phyloP scores from a whole-genome alignment of 1,284 basidiomycete species.

The Exobasidium rhododendri region DNA sequence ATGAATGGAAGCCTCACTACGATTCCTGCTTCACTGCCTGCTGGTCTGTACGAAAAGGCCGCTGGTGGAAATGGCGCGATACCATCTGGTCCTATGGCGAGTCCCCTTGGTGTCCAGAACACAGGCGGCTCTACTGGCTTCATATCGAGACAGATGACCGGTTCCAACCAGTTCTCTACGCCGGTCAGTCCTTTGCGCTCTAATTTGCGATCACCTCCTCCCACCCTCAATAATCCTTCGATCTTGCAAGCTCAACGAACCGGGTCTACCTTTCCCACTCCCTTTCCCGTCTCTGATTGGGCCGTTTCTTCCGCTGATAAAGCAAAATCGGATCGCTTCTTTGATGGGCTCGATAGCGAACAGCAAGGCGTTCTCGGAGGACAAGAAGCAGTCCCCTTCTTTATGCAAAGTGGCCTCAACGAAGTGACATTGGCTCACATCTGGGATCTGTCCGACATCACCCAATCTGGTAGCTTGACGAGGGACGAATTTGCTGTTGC shows the following conservation, averaged over 20 bases:
- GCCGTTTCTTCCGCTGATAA: conserved; percentile 82
- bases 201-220: conserved; percentile 7
- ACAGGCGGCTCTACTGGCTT: conserved; percentile 35
- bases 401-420: conserved; percentile 84
- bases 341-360: conserved; percentile 74
- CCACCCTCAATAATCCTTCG: conserved; percentile 58
- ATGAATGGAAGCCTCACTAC: conserved; percentile 73
- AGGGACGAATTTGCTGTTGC: conserved; percentile 95
- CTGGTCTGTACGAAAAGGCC: conserved; percentile 79
- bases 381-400: conserved; percentile 90
- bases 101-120: conserved; percentile 34
- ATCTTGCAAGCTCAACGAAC: conserved; percentile 59
- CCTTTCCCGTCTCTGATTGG: conserved; percentile 61
- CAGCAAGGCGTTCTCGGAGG: conserved; percentile 82
- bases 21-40: conserved; percentile 77
- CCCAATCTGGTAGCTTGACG: conserved; percentile 80
- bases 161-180: conserved; percentile 20
- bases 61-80: conserved; percentile 32
- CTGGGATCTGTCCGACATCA: conserved; percentile 93
- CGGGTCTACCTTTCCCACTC: conserved; percentile 19
- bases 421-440: conserved; percentile 81
- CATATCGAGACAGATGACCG: conserved; percentile 34
- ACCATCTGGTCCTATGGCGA: conserved; percentile 5
- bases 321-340: conserved; percentile 73
- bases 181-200: neutral